phyloP scores from a whole-genome alignment of 441 rosid species.

The Breynia disticha region DNA sequence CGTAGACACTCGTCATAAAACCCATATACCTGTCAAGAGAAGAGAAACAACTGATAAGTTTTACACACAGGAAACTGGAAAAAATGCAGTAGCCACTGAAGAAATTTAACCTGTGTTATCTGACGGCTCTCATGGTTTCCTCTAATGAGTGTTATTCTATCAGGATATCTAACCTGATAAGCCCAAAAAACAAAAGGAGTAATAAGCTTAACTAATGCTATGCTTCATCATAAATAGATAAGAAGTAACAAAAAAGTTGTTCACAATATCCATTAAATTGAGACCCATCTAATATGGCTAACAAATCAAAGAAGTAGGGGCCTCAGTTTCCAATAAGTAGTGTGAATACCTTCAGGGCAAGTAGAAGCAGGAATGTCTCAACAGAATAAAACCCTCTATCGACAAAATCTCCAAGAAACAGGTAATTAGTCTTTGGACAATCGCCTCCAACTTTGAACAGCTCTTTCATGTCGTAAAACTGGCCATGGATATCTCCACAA shows the following conservation, averaged over 20 bases:
- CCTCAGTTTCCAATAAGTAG: conserved; percentile 6
- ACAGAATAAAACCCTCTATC: conserved; percentile 90
- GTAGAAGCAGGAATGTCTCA: conserved; percentile 81
- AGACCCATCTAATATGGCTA: no score
- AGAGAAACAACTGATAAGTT: conserved; percentile 15
- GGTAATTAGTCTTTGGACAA: conserved; percentile 84
- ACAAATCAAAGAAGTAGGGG: background rate
- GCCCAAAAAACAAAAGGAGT: background rate
- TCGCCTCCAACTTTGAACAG: conserved; percentile 89
- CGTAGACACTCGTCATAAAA: conserved; percentile 89
- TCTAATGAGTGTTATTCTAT: conserved; percentile 81
- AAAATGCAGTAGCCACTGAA: background rate
- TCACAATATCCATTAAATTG: no score
- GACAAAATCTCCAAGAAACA: conserved; percentile 95
- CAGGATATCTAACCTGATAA: conserved; percentile 84
- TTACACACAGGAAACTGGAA: conserved; percentile 1
- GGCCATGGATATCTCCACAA: conserved; percentile 94
- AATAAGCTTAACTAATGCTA: no score
- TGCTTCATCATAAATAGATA: no score
- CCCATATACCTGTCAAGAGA: conserved; percentile 68
- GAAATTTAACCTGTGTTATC: conserved; percentile 67
- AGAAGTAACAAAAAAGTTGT: no score
- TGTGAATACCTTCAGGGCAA: conserved; percentile 68
- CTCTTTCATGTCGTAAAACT: conserved; percentile 93
- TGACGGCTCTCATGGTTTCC: conserved; percentile 97